These are phyloP conservation scores for Anthostomella pinea DNA, from an alignment of 2,329 filamentous ascomycete species.

Conservation along the genomic window DNA sequence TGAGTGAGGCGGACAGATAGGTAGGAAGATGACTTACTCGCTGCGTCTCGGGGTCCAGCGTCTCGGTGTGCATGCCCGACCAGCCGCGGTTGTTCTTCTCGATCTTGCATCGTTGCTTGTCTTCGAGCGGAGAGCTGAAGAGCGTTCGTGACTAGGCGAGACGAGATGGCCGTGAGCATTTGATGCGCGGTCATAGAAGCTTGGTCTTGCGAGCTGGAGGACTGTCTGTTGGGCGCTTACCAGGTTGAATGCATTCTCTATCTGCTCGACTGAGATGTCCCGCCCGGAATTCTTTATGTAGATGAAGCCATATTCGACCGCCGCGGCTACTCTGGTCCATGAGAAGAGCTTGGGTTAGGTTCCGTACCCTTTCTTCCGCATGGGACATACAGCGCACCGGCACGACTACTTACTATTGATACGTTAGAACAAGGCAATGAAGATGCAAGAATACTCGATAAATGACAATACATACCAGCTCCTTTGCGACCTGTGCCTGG, in stretches of 20 bases:
- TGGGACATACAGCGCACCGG: too few species aligned
- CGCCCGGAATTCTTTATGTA: conserved; percentile 76
- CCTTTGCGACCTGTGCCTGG: conserved; percentile 56
- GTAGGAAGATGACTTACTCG: conserved; percentile 49
- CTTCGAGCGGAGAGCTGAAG: conserved; percentile 66
- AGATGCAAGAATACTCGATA: too few species aligned
- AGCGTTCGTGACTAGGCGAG: conserved; percentile 67
- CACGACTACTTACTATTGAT: too few species aligned
- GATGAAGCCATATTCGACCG: conserved; percentile 80
- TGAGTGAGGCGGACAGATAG: background rate
- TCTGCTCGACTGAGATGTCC: conserved; percentile 63
- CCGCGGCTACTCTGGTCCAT: too few species aligned
- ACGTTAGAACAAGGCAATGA: too few species aligned
- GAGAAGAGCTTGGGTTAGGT: too few species aligned
- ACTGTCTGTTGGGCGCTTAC: too few species aligned
- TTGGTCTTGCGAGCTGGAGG: too few species aligned
- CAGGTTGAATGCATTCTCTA: conserved; percentile 71
- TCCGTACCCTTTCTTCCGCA: too few species aligned
- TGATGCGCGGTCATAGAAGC: too few species aligned
- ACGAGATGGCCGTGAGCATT: too few species aligned
- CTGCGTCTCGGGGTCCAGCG: conserved; percentile 79
- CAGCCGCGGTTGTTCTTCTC: conserved; percentile 82
- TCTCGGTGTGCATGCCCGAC: conserved; percentile 85
- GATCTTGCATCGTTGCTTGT: conserved; percentile 75
- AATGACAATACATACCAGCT: too few species aligned